phyloP scores from a whole-genome alignment of 2,329 filamentous ascomycete species.

The Colletotrichum chlorophyti region DNA sequence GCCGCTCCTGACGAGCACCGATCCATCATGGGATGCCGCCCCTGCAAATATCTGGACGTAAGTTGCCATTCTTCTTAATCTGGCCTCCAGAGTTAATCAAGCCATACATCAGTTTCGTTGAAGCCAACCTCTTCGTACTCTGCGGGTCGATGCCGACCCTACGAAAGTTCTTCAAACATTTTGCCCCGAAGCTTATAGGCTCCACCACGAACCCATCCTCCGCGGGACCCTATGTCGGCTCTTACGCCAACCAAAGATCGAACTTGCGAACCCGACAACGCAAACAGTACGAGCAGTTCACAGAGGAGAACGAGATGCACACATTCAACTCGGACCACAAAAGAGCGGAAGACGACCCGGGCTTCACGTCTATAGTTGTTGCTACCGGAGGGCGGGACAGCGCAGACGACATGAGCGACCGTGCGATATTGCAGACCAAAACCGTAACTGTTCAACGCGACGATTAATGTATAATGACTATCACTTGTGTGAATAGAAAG shows the following conservation, averaged over 20 bases:
- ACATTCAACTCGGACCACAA: background rate
- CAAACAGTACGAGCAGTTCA: slow-evolving; percentile 19
- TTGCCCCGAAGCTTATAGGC: slow-evolving; percentile 41
- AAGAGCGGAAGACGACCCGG: slow-evolving; percentile 5
- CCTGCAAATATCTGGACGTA: slow-evolving; percentile 27
- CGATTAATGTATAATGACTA: background rate
- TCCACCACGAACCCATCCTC: background rate
- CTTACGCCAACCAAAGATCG: background rate
- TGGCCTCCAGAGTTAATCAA: background rate
- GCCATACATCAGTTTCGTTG: slow-evolving; percentile 36
- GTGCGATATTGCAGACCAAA: slow-evolving; percentile 35
- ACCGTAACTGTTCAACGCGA: slow-evolving; percentile 31
- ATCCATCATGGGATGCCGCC: slow-evolving; percentile 24
- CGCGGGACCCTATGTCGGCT: background rate
- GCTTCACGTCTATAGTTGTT: slow-evolving; percentile 23
- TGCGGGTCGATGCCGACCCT: slow-evolving; percentile 48
- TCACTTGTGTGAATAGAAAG: background rate
- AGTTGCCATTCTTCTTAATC: accelerated
- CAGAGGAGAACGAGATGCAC: slow-evolving; percentile 13
- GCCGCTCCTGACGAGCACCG: slow-evolving; percentile 3
- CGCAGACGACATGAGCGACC: slow-evolving; percentile 34
- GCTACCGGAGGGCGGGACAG: slow-evolving; percentile 5
- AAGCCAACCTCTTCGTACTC: slow-evolving; percentile 48
- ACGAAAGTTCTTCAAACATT: slow-evolving; percentile 45
- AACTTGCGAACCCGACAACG: background rate